Conservation (phyloP, 2,329 filamentous ascomycete genomes). For the Emydomyces testavorans region DNA sequence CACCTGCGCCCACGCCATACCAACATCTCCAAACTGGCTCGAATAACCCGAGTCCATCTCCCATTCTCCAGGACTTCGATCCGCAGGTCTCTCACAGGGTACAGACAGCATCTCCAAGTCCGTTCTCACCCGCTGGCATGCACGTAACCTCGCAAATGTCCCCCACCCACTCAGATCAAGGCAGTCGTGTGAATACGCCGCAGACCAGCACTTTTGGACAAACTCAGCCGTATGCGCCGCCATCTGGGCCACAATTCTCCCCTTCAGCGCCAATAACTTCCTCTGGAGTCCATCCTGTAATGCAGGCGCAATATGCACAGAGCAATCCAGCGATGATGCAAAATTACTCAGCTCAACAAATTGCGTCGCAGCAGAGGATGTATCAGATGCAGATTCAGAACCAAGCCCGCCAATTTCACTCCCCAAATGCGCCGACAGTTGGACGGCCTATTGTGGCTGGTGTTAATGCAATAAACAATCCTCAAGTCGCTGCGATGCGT, state of each 20-base stretch:
- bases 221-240: slow-evolving; percentile 31
- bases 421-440: slow-evolving; percentile 30
- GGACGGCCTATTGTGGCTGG: slow-evolving; percentile 26
- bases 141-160: slow-evolving; percentile 63
- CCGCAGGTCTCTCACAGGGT: slow-evolving; percentile 64
- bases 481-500: slow-evolving; percentile 40
- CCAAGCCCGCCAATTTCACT: slow-evolving; percentile 53
- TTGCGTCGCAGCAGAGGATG: slow-evolving; percentile 60
- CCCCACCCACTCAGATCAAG: slow-evolving; percentile 63
- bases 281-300: slow-evolving; percentile 30
- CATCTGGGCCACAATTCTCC: slow-evolving; percentile 35
- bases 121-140: slow-evolving; percentile 66
- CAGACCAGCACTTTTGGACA: slow-evolving; percentile 62
- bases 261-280: slow-evolving; percentile 31
- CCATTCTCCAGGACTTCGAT: slow-evolving; percentile 67
- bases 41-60: slow-evolving; percentile 77
- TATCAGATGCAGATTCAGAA: slow-evolving; percentile 79
- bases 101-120: slow-evolving; percentile 83
- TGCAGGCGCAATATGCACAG: slow-evolving; percentile 38
- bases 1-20: slow-evolving; percentile 55
- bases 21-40: slow-evolving; percentile 73
- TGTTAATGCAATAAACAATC: slow-evolving; percentile 25
- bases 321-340: slow-evolving; percentile 34
- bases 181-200: slow-evolving; percentile 53
- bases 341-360: slow-evolving; percentile 42